These are phyloP conservation scores for Cryptococcus sp. DNA, from an alignment of 1,284 basidiomycete species.

Conservation along the genomic window DNA sequence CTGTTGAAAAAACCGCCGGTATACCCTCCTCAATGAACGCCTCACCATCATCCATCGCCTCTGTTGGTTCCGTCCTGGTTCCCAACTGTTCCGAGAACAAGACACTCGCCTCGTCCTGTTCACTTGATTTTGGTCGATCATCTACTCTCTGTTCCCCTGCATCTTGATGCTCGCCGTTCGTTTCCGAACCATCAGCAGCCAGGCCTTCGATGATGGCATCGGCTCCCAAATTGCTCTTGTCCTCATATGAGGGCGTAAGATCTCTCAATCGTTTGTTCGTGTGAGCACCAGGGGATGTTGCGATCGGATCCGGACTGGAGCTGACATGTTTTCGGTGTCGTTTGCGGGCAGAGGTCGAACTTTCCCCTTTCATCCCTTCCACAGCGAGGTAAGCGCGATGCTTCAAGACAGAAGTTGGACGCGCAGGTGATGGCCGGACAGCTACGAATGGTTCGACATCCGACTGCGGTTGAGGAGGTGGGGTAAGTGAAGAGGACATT, in stretches of 20 bases:
- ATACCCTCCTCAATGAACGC: slow-evolving; percentile 5
- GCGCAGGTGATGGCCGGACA: neutral
- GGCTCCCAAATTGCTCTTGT: too few relatives aligned
- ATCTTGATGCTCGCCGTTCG: too few relatives aligned
- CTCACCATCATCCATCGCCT: slow-evolving; percentile 2
- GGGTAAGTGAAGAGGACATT: neutral
- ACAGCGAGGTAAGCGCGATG: neutral
- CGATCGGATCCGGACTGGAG: too few relatives aligned
- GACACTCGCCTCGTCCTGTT: slow-evolving; percentile 26
- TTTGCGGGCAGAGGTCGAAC: neutral
- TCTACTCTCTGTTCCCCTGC: too few relatives aligned
- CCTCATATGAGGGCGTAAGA: too few relatives aligned
- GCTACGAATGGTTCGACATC: neutral
- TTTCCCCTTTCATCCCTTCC: neutral
- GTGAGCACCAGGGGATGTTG: too few relatives aligned
- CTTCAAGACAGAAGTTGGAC: neutral
- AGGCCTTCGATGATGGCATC: too few relatives aligned
- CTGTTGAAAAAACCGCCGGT: neutral
- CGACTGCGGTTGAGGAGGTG: neutral
- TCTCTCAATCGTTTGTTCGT: too few relatives aligned
- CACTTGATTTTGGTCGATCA: slow-evolving; percentile 9
- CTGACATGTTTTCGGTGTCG: neutral
- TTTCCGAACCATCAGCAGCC: too few relatives aligned
- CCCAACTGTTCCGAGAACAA: slow-evolving; percentile 37
- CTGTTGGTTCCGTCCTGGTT: slow-evolving; percentile 1